A percentile compares a stretch with the other conserved stretches of the same genome.
These are phyloP conservation scores for Ligustrum vulgare DNA, from an alignment of 257 asterid genomes.

Conservation along the genomic window DNA sequence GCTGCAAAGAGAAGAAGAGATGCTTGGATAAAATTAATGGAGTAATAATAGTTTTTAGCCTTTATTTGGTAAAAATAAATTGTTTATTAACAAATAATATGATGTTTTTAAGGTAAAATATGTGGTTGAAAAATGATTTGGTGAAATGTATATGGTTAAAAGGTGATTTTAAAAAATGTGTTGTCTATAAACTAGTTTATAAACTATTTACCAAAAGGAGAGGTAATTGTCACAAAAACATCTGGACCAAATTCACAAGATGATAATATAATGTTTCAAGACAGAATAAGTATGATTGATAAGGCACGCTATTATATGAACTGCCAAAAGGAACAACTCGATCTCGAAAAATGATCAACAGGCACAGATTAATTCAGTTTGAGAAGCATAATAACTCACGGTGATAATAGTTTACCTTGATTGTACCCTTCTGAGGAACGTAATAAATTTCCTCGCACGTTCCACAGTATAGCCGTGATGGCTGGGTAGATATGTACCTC, in stretches of 20 bases:
- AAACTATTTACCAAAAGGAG: too few species aligned
- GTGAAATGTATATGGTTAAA: too few species aligned
- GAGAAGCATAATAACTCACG: neutral
- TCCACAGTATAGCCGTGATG: constrained; percentile 81
- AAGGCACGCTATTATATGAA: neutral
- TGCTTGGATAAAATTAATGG: neutral
- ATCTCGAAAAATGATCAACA: neutral
- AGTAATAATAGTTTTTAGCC: neutral
- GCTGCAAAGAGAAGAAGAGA: constrained; percentile 44
- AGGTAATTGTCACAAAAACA: neutral
- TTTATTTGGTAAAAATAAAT: too few species aligned
- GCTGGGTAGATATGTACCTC: constrained; percentile 82
- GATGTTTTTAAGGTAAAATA: too few species aligned
- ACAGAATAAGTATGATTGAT: neutral
- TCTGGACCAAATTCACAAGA: neutral
- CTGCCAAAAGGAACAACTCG: neutral
- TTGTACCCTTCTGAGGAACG: constrained; percentile 80
- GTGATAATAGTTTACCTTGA: constrained; percentile 57
- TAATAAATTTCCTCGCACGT: constrained; percentile 93
- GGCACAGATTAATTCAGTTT: neutral
- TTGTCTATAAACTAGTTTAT: too few species aligned
- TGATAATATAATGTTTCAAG: constrained; percentile 3
- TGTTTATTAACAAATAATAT: too few species aligned
- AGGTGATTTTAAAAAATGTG: too few species aligned
- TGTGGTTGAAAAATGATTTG: too few species aligned